Percentiles rank a stretch among this genome's conserved stretches.
Evolutionary conservation across 1,284 basidiomycete species (phyloP).

Genomic region (Sanghuangporus sanghuang): DNA sequence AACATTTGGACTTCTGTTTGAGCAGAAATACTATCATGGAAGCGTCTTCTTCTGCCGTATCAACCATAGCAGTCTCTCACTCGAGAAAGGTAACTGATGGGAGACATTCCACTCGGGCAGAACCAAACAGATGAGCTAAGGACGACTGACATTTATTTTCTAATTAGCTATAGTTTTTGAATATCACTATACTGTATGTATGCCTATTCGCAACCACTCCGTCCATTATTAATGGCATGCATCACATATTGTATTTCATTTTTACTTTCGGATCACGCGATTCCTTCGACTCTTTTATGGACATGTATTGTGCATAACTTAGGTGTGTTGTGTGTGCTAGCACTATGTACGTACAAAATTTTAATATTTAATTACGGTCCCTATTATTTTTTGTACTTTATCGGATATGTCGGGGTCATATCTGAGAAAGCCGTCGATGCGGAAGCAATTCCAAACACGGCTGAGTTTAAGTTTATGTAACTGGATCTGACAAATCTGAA

Average conservation of each 20-base stretch:
- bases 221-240: too few species aligned
- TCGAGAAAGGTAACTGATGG: background rate
- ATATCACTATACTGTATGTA: background rate
- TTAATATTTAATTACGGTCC: too few species aligned
- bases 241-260: too few species aligned
- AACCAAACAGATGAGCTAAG: background rate
- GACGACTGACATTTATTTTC: background rate
- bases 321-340: too few species aligned
- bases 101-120: background rate
- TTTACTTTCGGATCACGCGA: too few species aligned
- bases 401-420: background rate
- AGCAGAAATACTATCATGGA: conserved; percentile 64
- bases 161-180: background rate
- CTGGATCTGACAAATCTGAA: background rate
- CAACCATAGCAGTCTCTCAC: background rate
- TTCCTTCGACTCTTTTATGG: too few species aligned
- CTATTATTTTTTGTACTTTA: too few species aligned
- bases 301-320: too few species aligned
- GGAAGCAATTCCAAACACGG: background rate
- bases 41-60: conserved; percentile 24
- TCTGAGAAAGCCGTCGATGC: background rate
- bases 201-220: background rate
- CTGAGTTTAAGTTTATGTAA: background rate
- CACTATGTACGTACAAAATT: too few species aligned
- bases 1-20: conserved; percentile 74